Base-by-base conservation (phyloP, 139 green algal genomes). In the Tetratostichococcus sp. region DNA sequence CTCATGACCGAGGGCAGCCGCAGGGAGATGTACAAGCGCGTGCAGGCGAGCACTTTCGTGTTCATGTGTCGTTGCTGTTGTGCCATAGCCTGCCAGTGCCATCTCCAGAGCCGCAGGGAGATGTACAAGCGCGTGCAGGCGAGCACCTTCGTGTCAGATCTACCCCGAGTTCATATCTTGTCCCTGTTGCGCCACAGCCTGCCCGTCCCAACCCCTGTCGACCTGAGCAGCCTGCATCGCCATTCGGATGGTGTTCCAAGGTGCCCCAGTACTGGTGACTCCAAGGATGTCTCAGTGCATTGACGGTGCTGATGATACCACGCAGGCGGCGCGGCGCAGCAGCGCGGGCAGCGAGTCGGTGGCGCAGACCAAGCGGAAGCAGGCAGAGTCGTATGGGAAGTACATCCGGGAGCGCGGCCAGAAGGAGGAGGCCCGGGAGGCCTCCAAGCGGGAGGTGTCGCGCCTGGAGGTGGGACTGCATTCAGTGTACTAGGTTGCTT, bases 41-140 rank as follows among this genome's bases (percentile, higher is more conserved):
- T 82, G 8, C 74, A 75, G 77, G 77, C 76, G 30, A 4, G 26
- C 31, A 16, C 14, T 57, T 28, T 4, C 17, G 14, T 57, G 26
- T 57, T 2, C 1, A 72, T n/a, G n/a, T n/a, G n/a, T n/a, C n/a
- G n/a, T n/a, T n/a, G n/a, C n/a, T n/a, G n/a, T n/a, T n/a, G n/a
- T n/a, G n/a, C n/a, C n/a, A n/a, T n/a, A n/a, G n/a, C n/a, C n/a
- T n/a, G n/a, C n/a, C n/a, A n/a, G n/a, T n/a, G n/a, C n/a, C n/a
- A n/a, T n/a, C n/a, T n/a, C n/a, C n/a, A n/a, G n/a, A 72, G 42
- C 26, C 42, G 67, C 5, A 25, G 58, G 0, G 72, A 78, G 22
- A n/a, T 82, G 1, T 73, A 78, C 22, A 65, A 43, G 42, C 67
- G 77, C 62, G 50, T 82, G 8, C 74, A 75, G 77, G 77, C 76